Conservation (phyloP, 2,329 filamentous ascomycete species). For the Pseudopyricularia cyperi region DNA sequence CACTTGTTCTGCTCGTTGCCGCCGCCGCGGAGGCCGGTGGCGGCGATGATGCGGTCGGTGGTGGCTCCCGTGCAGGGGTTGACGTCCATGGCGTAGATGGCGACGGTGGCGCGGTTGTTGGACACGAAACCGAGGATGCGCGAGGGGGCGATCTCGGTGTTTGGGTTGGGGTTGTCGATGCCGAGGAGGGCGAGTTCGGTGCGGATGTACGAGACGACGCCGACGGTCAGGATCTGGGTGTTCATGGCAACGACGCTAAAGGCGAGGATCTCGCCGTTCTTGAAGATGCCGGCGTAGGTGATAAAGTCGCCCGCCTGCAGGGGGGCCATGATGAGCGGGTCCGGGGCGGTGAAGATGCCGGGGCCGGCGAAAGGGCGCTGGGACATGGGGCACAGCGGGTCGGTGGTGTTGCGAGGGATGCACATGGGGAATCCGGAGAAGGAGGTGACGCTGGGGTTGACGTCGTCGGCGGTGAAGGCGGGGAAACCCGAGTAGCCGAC, state of each 20-base stretch:
- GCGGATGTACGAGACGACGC: constrained; percentile 19
- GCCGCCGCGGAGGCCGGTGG: constrained; percentile 16
- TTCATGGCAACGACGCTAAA: constrained; percentile 23
- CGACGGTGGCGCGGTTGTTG: constrained; percentile 17
- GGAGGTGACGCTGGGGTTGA: constrained; percentile 31
- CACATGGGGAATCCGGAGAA: constrained; percentile 41
- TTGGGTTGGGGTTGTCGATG: constrained; percentile 19
- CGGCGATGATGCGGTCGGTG: constrained; percentile 20
- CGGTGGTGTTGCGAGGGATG: constrained; percentile 26
- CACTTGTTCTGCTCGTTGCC: constrained; percentile 22
- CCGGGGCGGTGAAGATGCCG: constrained; percentile 20
- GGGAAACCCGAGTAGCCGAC: constrained; percentile 21
- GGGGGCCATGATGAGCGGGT: constrained; percentile 21
- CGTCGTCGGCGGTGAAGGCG: constrained; percentile 32
- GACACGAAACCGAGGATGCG: constrained; percentile 21
- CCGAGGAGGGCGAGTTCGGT: constrained; percentile 21
- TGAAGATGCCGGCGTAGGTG: constrained; percentile 18
- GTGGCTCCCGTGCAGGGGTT: constrained; percentile 21
- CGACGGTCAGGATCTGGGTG: constrained; percentile 19
- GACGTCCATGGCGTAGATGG: constrained; percentile 21
- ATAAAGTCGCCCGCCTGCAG: constrained; percentile 23
- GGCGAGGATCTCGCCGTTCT: constrained; percentile 17
- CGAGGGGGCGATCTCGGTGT: constrained; percentile 21
- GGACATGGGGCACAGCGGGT: constrained; percentile 19
- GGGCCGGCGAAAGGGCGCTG: constrained; percentile 19